Evolutionary conservation across 2,329 filamentous ascomycete species (phyloP), one percentile per base, ranked within the genome.

Genomic region (Endothia cerciana): DNA sequence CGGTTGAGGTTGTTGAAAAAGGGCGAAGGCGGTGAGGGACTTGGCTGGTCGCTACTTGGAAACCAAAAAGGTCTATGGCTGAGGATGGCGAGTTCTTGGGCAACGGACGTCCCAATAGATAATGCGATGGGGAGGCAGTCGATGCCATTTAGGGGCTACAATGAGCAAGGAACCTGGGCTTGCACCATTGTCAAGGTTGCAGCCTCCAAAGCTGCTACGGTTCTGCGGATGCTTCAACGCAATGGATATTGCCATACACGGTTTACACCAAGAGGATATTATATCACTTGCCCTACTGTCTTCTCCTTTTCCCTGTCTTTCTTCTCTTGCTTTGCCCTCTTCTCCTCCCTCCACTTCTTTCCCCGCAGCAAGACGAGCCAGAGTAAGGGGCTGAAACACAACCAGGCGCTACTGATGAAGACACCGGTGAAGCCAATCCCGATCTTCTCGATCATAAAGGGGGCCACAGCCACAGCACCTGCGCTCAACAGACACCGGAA

Each of bases 281-380:
- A 51, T 51, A 51, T 22, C 17, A 5, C 4, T 43, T 60, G 43
- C 13, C 57, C 38, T 7, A 40, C 57, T 11, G 36, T 45, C 25
- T 57, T 55, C 10, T 36, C 19, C 30, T 62, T 47, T 33, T 63
- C 55, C n/a, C 41, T 60, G 5, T 78, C n/a, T n/a, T 22, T 36
- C 10, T 19, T 62, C 22, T 57, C 36, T 10, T 55, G 11, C 25
- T 47, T 66, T 22, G 28, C 43, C 45, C 53, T 59, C 2, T 49
- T 30, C 22, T 64, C 61, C 51, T 69, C 47, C 30, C 73, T 71
- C 73, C 73, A 74, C 30, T 56, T 57, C 5, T 66, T 53, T 4
- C 73, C 73, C 4, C 63, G 65, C n/a, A 69, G 66, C 63, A 74
- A 67, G 10, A 74, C 69, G 15, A 72, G 62, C 73, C 73, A 75